phyloP scores from a whole-genome alignment of 78 protist genomes.

The Dictyostelium firmibasis region DNA sequence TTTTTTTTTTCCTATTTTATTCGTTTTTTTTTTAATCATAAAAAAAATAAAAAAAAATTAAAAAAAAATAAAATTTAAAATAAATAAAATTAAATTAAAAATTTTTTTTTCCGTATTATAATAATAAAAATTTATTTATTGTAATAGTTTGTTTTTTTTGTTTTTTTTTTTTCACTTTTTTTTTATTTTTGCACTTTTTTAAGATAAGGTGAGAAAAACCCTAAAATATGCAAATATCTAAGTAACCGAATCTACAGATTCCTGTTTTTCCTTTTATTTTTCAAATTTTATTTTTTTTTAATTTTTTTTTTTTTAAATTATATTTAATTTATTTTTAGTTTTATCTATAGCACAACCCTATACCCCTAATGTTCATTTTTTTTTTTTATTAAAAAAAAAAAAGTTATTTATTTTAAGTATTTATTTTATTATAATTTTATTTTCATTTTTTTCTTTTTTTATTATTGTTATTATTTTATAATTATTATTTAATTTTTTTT shows the following conservation, averaged over 20 bases:
- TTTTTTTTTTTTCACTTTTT: no score
- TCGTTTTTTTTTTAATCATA: neutral
- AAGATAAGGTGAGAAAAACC: neutral
- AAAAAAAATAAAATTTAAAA: no score
- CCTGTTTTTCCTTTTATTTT: neutral
- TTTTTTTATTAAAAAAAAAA: no score
- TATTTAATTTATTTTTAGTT: neutral
- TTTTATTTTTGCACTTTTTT: neutral
- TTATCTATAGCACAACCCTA: neutral
- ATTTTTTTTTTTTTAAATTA: no score
- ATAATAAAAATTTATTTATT: no score
- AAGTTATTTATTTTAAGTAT: no score
- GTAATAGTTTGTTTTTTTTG: neutral
- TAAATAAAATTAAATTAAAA: no score
- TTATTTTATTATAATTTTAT: no score
- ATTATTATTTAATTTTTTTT: no score
- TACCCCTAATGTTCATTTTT: neutral
- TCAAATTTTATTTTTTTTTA: no score
- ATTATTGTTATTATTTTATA: no score
- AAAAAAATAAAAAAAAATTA: no score
- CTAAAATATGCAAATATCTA: neutral
- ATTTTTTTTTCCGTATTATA: neutral
- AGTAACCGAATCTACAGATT: neutral
- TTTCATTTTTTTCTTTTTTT: neutral
- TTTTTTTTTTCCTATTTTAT: neutral